Conservation (phyloP, 1,284 basidiomycete species). For the Puccinia coronata region DNA sequence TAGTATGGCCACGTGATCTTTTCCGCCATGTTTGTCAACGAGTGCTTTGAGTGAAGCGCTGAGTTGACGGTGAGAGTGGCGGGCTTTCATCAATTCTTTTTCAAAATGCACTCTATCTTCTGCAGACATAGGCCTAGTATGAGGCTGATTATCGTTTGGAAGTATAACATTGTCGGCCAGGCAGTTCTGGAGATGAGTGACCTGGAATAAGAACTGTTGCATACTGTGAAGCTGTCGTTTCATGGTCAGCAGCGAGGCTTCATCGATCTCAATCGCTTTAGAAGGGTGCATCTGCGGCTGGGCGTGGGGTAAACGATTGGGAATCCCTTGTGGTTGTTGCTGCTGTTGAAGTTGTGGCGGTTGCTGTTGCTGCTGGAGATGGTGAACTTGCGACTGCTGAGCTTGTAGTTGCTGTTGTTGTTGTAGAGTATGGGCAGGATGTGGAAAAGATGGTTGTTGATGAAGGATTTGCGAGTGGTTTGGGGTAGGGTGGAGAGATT, state of each 20-base stretch:
- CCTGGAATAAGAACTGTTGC: slow-evolving; percentile 7
- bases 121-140: slow-evolving; percentile 24
- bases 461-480: slow-evolving; percentile 37
- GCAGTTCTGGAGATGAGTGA: slow-evolving; percentile 21
- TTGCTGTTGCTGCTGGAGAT: slow-evolving; percentile 29
- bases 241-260: not conserved
- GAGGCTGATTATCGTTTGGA: slow-evolving; percentile 15
- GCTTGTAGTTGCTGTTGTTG: slow-evolving; percentile 12
- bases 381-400: slow-evolving; percentile 4
- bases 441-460: slow-evolving; percentile 28
- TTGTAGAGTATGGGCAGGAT: slow-evolving; percentile 27
- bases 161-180: slow-evolving; percentile 13
- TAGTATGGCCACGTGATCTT: not conserved
- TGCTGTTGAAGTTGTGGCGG: not conserved
- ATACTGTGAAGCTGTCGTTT: slow-evolving; percentile 10
- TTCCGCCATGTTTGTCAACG: slow-evolving; percentile 26
- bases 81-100: slow-evolving; percentile 29
- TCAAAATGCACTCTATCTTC: slow-evolving; percentile 26
- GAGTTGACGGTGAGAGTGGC: not conserved
- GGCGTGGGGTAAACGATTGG: slow-evolving; percentile 7
- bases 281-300: slow-evolving; percentile 8
- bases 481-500: slow-evolving; percentile 13
- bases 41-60: slow-evolving; percentile 1
- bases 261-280: slow-evolving; percentile 26
- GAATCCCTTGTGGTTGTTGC: slow-evolving; percentile 17